Evolutionary conservation across 2,329 filamentous ascomycete species (phyloP), one percentile per base, ranked within the genome.

Genomic region (Fulvia fulva): DNA sequence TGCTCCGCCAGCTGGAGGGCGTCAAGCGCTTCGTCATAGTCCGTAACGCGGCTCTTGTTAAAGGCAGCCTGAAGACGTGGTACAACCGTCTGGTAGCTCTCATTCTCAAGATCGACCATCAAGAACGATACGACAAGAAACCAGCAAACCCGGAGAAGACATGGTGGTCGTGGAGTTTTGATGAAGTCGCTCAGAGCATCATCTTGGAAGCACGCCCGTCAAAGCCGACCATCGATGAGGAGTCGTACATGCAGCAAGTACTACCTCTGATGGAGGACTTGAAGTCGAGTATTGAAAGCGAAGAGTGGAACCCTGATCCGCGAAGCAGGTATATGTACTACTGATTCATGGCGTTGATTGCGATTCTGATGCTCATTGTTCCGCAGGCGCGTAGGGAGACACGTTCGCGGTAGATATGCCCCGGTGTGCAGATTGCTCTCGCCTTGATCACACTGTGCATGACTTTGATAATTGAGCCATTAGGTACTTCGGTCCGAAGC

Each of bases 31-130:
- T 78, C 14, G 67, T 66, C 4, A 73, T 77, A 43, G 60, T 78
- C 2, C 61, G 67, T 14, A 73, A 74, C 56, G 58, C 58, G 0
- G 71, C 73, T 1, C 63, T 63, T n/a, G 68, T 75, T 41, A 74
- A 74, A 53, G 71, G 71, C 1, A 65, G 64, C 43, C 73, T 76
- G 54, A 70, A 70, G 46, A 71, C 68, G 9, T 76, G 74, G 74
- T 74, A 68, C 46, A 73, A 74, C 49, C 63, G 69, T 0, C 63
- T 78, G 0, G 57, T 76, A n/a, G 73, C 73, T 0, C 60, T 72
- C 19, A 68, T 78, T 5, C 58, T 78, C 59, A 76, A 76, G 53
- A 67, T 71, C 23, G 76, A 78, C 60, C 75, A 76, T 59, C 67
- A 68, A 14, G 68, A 76, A 51, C 65, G 75, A 43, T 78, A 76